Percentiles rank a stretch among this genome's conserved stretches.
phyloP scores from a whole-genome alignment of 176 grass and related monocot genomes.

The Saccharum officinarum region DNA sequence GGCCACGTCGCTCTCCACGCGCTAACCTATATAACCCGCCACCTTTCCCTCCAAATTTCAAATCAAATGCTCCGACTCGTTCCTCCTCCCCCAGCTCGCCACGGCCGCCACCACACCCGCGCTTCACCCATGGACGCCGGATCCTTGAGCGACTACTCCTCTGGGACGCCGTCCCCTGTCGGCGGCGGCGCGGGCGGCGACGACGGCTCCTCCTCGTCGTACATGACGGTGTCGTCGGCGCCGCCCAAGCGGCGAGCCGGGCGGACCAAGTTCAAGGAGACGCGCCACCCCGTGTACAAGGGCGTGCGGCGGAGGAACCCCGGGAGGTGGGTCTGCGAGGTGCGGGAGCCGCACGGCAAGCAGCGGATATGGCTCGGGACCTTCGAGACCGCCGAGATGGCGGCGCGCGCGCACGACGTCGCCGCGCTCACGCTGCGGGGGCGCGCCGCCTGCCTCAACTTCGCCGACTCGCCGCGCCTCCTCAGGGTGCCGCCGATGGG shows the following conservation, averaged over 20 bases:
- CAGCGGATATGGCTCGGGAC: conserved; percentile 90
- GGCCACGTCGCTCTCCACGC: conserved; percentile 45
- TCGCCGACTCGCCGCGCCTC: conserved; percentile 71
- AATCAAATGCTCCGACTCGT: conserved; percentile 3
- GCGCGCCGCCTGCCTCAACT: conserved; percentile 84
- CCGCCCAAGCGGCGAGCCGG: conserved; percentile 84
- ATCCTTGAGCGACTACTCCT: conserved; percentile 44
- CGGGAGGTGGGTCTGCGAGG: conserved; percentile 97
- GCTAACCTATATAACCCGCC: conserved; percentile 48
- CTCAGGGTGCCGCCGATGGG: conserved; percentile 49
- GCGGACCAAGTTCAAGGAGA: conserved; percentile 95
- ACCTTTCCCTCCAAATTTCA: conserved; percentile 48
- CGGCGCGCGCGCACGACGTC: conserved; percentile 88
- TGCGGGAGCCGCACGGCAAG: conserved; percentile 87
- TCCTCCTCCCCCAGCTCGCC: neutral
- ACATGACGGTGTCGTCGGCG: conserved; percentile 78
- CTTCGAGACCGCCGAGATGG: conserved; percentile 92
- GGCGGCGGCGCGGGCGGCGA: neutral
- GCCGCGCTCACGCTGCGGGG: conserved; percentile 76
- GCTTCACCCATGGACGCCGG: conserved; percentile 21
- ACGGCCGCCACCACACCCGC: neutral
- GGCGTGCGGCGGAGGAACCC: conserved; percentile 77
- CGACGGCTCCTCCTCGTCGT: conserved; percentile 29
- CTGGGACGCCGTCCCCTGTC: conserved; percentile 35
- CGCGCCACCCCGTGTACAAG: conserved; percentile 89